These are phyloP conservation scores for Kalmusia sp. DNA, from an alignment of 2,329 filamentous ascomycete genomes.

Conservation along the genomic window DNA sequence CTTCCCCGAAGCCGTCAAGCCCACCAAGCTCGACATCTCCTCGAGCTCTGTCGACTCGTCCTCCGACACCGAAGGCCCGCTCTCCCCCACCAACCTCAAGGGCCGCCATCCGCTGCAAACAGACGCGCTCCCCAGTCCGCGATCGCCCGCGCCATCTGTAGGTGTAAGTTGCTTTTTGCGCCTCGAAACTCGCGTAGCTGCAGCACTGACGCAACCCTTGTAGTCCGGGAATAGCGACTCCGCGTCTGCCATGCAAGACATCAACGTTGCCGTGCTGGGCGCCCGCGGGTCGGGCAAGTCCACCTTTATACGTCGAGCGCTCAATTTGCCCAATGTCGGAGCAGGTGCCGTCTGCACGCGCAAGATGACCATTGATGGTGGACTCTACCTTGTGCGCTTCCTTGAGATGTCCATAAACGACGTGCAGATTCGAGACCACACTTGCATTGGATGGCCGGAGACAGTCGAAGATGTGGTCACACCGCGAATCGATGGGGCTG, in stretches of 20 bases:
- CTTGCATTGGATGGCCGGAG: constrained; percentile 64
- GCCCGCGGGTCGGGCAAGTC: constrained; percentile 63
- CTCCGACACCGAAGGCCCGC: constrained; percentile 47
- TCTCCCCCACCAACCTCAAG: constrained; percentile 44
- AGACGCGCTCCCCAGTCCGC: constrained; percentile 24
- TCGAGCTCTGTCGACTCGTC: constrained; percentile 38
- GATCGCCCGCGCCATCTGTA: constrained; percentile 28
- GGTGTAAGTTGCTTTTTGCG: constrained; percentile 29
- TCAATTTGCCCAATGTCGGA: constrained; percentile 59
- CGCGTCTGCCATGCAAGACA: constrained; percentile 54
- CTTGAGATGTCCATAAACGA: constrained; percentile 63
- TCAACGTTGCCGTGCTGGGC: constrained; percentile 67
- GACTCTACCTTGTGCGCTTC: constrained; percentile 63
- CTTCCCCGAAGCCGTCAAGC: constrained; percentile 36
- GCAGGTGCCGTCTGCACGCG: constrained; percentile 54
- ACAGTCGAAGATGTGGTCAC: constrained; percentile 69
- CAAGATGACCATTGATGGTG: constrained; percentile 64
- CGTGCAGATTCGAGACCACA: constrained; percentile 58
- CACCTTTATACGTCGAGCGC: constrained; percentile 63
- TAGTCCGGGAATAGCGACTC: constrained; percentile 39
- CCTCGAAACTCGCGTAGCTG: background rate
- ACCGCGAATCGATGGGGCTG: constrained; percentile 79
- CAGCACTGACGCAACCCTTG: constrained; percentile 24
- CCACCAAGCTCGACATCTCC: constrained; percentile 28
- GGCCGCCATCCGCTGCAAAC: constrained; percentile 25